Evolutionary conservation across 2,329 filamentous ascomycete genomes (phyloP).

Genomic region (Pseudogymnoascus pannorum): DNA sequence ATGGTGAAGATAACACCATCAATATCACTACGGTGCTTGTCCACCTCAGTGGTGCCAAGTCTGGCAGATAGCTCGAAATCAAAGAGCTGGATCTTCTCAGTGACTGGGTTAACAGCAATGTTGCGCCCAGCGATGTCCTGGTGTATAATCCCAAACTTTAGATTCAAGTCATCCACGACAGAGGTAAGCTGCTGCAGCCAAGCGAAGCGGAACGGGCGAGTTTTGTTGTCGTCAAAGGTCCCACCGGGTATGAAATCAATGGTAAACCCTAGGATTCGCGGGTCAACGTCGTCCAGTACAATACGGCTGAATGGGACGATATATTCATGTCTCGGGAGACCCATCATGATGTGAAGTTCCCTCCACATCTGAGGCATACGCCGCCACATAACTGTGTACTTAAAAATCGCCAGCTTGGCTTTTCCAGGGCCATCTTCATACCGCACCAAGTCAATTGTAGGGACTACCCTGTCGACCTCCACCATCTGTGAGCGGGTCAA

Average conservation of each 20-base stretch:
- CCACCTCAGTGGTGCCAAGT: neutral
- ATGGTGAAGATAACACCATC: conserved; percentile 17
- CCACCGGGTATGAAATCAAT: conserved; percentile 30
- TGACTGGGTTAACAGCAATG: conserved; percentile 30
- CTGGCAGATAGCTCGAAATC: conserved; percentile 26
- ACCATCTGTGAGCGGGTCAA: neutral
- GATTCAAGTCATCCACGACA: conserved; percentile 34
- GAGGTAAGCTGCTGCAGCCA: conserved; percentile 33
- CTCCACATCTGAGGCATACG: conserved; percentile 22
- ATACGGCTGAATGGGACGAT: conserved; percentile 32
- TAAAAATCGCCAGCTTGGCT: neutral
- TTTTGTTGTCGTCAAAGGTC: conserved; percentile 25
- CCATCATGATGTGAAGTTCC: conserved; percentile 32
- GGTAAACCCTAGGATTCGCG: conserved; percentile 33
- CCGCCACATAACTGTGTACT: neutral
- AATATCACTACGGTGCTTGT: conserved; percentile 21
- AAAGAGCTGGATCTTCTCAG: conserved; percentile 31
- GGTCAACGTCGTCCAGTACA: conserved; percentile 30
- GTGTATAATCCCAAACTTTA: conserved; percentile 32
- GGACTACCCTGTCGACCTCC: neutral
- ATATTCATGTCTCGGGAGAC: conserved; percentile 32
- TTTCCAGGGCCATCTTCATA: neutral
- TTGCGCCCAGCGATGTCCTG: conserved; percentile 34
- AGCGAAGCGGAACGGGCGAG: conserved; percentile 29
- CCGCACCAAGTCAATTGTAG: neutral